Conservation (phyloP, 306 rosid genomes). For the Vigna mungo region DNA sequence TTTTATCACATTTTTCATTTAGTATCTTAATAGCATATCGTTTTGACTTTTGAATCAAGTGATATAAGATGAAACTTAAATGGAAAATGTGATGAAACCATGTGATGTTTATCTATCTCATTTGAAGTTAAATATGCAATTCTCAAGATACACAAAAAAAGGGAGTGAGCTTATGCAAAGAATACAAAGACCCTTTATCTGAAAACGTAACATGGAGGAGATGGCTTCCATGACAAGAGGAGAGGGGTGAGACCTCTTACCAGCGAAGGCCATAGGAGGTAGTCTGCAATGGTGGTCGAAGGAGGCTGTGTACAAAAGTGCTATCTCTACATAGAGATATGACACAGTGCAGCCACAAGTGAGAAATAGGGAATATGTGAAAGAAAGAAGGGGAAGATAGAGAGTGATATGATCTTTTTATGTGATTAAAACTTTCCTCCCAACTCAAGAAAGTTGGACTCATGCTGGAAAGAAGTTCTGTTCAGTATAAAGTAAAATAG, state of each 20-base stretch:
- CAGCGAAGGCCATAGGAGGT: not conserved
- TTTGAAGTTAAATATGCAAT: not conserved
- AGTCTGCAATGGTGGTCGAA: not conserved
- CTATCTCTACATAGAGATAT: not conserved
- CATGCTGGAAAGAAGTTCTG: not conserved
- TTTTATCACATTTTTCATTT: too few species aligned
- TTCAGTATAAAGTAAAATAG: slow-evolving; percentile 22
- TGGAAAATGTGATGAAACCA: too few species aligned
- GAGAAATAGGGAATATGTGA: not conserved
- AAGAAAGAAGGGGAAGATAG: not conserved
- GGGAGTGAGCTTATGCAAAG: not conserved
- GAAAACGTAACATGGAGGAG: too few species aligned
- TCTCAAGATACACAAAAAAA: not conserved
- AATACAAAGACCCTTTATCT: not conserved
- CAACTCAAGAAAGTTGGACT: too few species aligned
- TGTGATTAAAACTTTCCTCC: too few species aligned
- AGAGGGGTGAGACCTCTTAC: not conserved
- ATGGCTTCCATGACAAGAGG: not conserved
- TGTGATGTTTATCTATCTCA: too few species aligned
- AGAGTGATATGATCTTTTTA: too few species aligned
- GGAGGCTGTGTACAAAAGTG: not conserved
- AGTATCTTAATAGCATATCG: too few species aligned
- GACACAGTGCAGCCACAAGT: not conserved
- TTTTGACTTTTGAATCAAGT: too few species aligned
- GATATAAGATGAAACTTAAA: too few species aligned